phyloP scores from a whole-genome alignment of 1,284 basidiomycete species.

The Schizopora paradoxa region DNA sequence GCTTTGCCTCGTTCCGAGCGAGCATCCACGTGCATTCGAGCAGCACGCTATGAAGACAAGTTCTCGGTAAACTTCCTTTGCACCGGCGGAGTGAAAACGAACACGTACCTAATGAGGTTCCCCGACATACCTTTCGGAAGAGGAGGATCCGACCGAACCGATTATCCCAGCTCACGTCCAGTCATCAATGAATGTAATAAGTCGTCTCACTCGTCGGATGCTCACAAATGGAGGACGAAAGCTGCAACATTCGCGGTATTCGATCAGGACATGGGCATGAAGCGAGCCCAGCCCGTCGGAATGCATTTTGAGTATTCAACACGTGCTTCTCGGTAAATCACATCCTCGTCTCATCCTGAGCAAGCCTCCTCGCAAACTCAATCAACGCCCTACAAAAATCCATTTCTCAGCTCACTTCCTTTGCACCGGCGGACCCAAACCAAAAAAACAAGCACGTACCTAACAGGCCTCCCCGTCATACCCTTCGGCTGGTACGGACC shows the following conservation, averaged over 20 bases:
- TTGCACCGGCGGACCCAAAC: neutral
- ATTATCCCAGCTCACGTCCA: too few relatives aligned
- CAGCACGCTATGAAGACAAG: conserved; percentile 26
- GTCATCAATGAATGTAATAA: too few relatives aligned
- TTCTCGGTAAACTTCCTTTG: too few relatives aligned
- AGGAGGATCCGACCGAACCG: conserved; percentile 54
- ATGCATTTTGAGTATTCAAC: too few relatives aligned
- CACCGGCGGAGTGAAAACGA: conserved; percentile 9
- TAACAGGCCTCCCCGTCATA: conserved; percentile 77
- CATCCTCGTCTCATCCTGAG: conserved; percentile 1
- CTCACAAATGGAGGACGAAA: too few relatives aligned
- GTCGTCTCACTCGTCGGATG: too few relatives aligned
- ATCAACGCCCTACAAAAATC: conserved; percentile 28
- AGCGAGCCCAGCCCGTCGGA: too few relatives aligned
- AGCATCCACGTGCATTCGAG: conserved; percentile 33
- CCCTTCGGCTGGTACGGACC: conserved; percentile 67
- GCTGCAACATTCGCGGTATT: too few relatives aligned
- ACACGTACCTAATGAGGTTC: conserved; percentile 62
- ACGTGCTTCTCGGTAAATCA: too few relatives aligned
- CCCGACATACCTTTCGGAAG: conserved; percentile 78
- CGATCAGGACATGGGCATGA: too few relatives aligned
- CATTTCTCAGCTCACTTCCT: too few relatives aligned
- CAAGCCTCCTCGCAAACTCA: conserved; percentile 31
- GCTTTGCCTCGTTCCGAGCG: neutral
- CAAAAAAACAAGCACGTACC: conserved; percentile 37